A percentile compares a stretch with the other conserved stretches of the same genome.
Evolutionary conservation across 208 protist genomes (phyloP).

Genomic region (Trypanosoma caninum): DNA sequence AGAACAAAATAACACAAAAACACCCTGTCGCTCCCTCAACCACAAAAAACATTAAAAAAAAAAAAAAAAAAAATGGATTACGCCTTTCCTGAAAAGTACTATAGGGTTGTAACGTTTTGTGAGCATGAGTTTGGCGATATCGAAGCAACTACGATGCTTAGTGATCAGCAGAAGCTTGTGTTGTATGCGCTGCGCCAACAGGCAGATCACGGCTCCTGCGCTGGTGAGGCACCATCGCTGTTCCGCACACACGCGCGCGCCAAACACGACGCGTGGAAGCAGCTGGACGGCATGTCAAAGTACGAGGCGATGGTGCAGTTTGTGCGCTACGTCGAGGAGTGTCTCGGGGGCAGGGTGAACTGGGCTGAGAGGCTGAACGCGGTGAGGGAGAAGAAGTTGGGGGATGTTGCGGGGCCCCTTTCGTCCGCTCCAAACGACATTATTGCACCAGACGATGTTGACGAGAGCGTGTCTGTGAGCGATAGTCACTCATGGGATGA

Average conservation of each 20-base stretch:
- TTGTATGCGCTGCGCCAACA: conserved; percentile 79
- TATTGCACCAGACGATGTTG: not conserved
- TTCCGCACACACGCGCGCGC: conserved; percentile 59
- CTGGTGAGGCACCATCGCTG: conserved; percentile 42
- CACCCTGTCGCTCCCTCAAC: too few relatives aligned
- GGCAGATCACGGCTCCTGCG: conserved; percentile 66
- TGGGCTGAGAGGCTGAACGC: conserved; percentile 9
- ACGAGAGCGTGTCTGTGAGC: too few relatives aligned
- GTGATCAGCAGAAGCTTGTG: conserved; percentile 54
- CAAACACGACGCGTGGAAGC: conserved; percentile 75
- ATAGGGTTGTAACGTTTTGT: conserved; percentile 51
- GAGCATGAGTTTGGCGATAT: conserved; percentile 57
- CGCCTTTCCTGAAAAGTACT: conserved; percentile 68
- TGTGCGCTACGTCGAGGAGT: conserved; percentile 45
- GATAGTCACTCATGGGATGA: conserved; percentile 57
- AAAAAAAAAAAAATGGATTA: too few relatives aligned
- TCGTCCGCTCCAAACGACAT: not conserved
- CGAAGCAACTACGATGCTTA: conserved; percentile 36
- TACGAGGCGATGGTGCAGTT: conserved; percentile 89
- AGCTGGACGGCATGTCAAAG: conserved; percentile 51
- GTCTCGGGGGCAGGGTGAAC: conserved; percentile 17
- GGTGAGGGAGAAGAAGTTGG: not conserved
- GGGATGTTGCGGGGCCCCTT: not conserved
- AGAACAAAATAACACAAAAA: too few relatives aligned
- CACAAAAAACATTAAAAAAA: too few relatives aligned